These are phyloP conservation scores for Eutrema japonicum DNA, from an alignment of 345 rosid genomes.

Conservation along the genomic window DNA sequence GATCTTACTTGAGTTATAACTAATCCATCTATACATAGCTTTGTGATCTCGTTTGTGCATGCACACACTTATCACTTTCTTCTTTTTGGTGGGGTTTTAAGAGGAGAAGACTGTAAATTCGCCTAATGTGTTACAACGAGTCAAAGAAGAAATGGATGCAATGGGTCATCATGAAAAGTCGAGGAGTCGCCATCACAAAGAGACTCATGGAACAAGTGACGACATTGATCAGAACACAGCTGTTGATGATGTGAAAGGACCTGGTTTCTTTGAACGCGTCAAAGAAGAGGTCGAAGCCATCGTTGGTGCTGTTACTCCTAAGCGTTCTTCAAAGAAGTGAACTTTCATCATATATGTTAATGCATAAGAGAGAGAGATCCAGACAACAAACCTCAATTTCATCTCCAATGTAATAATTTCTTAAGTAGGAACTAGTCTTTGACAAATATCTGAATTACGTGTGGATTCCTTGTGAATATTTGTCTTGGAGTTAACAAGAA, in stretches of 20 bases:
- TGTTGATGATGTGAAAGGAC: slow-evolving; percentile 49
- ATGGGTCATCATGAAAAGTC: slow-evolving; percentile 41
- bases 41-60: too few species aligned
- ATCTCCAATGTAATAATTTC: not conserved
- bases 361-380: slow-evolving; percentile 1
- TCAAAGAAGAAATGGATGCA: slow-evolving; percentile 56
- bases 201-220: slow-evolving; percentile 54
- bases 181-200: slow-evolving; percentile 49
- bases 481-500: not conserved
- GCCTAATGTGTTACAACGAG: slow-evolving; percentile 50
- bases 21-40: too few species aligned
- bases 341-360: not conserved
- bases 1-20: too few species aligned
- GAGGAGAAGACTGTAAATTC: slow-evolving; percentile 48
- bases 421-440: not conserved
- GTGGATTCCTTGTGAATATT: not conserved
- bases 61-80: not conserved
- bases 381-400: slow-evolving; percentile 4
- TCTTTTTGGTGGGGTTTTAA: not conserved
- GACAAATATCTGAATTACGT: not conserved
- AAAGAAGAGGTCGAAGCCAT: slow-evolving; percentile 65
- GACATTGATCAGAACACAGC: slow-evolving; percentile 52
- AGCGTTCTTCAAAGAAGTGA: slow-evolving; percentile 44
- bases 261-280: slow-evolving; percentile 51
- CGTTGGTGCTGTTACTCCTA: slow-evolving; percentile 46